These are phyloP conservation scores for Linnemannia exigua DNA, from an alignment of 192 early-diverging fungal species.

Conservation along the genomic window DNA sequence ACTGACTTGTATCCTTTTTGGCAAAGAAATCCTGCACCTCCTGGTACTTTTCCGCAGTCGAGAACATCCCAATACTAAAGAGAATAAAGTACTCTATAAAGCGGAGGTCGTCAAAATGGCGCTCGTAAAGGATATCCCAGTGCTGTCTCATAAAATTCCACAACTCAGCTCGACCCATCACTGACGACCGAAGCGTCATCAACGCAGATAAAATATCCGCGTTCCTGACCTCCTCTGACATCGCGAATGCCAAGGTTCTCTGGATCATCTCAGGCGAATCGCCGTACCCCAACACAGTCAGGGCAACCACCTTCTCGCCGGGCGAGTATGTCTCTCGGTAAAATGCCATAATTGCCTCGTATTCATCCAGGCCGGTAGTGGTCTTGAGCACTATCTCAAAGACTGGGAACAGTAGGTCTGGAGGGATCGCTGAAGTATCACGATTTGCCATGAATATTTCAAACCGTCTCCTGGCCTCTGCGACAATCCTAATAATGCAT, in stretches of 20 bases:
- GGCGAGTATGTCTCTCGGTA: slow-evolving; percentile 62
- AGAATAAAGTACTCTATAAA: slow-evolving; percentile 71
- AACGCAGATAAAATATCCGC: slow-evolving; percentile 67
- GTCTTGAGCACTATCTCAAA: slow-evolving; percentile 73
- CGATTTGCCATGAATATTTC: slow-evolving; percentile 69
- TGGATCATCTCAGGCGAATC: slow-evolving; percentile 62
- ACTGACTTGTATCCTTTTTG: slow-evolving; percentile 62
- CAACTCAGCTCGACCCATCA: slow-evolving; percentile 64
- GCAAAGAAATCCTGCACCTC: slow-evolving; percentile 69
- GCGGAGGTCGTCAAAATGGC: slow-evolving; percentile 71
- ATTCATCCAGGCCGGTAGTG: slow-evolving; percentile 57
- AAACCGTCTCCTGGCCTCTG: slow-evolving; percentile 81
- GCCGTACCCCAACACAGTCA: slow-evolving; percentile 69
- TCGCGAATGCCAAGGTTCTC: slow-evolving; percentile 66
- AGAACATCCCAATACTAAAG: slow-evolving; percentile 63
- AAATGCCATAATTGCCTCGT: slow-evolving; percentile 58
- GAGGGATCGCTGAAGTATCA: slow-evolving; percentile 67
- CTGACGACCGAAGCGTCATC: slow-evolving; percentile 63
- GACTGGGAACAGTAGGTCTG: slow-evolving; percentile 73
- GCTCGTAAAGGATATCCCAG: slow-evolving; percentile 66
- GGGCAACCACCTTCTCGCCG: slow-evolving; percentile 69
- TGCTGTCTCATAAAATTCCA: slow-evolving; percentile 78
- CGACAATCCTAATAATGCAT: slow-evolving; percentile 64
- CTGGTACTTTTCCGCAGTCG: slow-evolving; percentile 61
- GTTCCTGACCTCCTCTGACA: slow-evolving; percentile 69